Evolutionary conservation across 75 land plant genomes (phyloP), one percentile per base, ranked within the genome.

Genomic region (Larix kaempferi): DNA sequence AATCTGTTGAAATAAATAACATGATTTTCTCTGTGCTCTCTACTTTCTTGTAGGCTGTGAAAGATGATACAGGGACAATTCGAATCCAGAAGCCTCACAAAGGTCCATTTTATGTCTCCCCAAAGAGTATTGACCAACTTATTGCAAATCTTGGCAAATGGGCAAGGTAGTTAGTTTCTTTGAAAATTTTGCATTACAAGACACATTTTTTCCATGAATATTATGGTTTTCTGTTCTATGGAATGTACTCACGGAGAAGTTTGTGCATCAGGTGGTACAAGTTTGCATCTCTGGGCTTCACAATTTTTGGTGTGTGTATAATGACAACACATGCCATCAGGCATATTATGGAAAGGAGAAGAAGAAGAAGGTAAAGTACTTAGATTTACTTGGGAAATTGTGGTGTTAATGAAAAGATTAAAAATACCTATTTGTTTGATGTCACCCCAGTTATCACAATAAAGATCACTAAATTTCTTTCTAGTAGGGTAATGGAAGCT

Each of bases 51-150:
- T 79, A 95, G 98, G 99, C 94, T 81, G 92, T 92, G 11, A 89
- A 91, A 84, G 98, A 98, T 86, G 98, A 98, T 79, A 67, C 87
- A 59, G 99, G 98, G 41, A 88, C 89, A 63, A 59, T 98, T 25
- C 84, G 96, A 25, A 98, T 98, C 71, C 99, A 98, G 73, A 82
- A 79, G 63, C 99, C 99, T 2, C 84, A 90, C 56, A 91, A 91
- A 82, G 99, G 99, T 16, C 99, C 99, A 57, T 98, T 98, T 83
- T 98, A 98, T 87, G 99, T 91, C 5, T 91, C 98, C 2, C 92
- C 93, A 2, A 95, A 87, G 80, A 91, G 84, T 63, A 87, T 98
- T 76, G 99, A 95, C 82, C 91, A 98, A 73, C 94, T 98, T 25
- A 87, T 95, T 74, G 74, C 80, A 57, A 88, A 95, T 77, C 94